Evolutionary conservation across 129 eudicot species (phyloP).

Genomic region (Dittrichia graveolens): DNA sequence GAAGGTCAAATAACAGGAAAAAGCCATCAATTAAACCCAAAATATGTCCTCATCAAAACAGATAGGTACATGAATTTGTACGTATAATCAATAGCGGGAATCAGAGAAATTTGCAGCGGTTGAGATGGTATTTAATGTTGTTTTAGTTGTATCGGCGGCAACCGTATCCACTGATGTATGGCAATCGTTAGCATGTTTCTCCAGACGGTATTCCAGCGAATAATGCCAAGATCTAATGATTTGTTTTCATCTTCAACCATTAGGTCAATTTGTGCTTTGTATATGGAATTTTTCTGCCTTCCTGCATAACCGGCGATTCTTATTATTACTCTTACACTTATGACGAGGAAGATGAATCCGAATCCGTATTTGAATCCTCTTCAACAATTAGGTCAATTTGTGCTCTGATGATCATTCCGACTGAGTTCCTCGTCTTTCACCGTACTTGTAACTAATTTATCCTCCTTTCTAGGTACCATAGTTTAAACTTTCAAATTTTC

Average conservation of each 20-base stretch:
- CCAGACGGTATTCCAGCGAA: constrained; percentile 37
- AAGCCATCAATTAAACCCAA: constrained; percentile 17
- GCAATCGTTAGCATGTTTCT: constrained; percentile 47
- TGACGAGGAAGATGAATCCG: constrained; percentile 24
- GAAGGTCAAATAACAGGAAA: background rate
- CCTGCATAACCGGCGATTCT: constrained; percentile 35
- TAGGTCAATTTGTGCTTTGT: constrained; percentile 43
- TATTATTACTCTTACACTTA: constrained; percentile 22
- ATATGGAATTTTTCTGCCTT: constrained; percentile 53
- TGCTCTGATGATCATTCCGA: constrained; percentile 43
- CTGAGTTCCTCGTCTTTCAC: constrained; percentile 6
- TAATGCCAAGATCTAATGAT: constrained; percentile 46
- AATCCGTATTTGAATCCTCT: constrained; percentile 27
- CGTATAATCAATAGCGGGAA: background rate
- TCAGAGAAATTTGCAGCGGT: constrained; percentile 5
- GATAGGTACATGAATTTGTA: constrained; percentile 21
- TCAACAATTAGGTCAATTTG: constrained; percentile 30
- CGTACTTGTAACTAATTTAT: constrained; percentile 4
- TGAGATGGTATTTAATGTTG: constrained; percentile 54
- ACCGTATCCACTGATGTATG: constrained; percentile 44
- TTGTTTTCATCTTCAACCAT: constrained; percentile 53
- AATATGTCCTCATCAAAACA: background rate
- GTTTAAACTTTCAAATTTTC: background rate
- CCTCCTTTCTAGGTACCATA: background rate
- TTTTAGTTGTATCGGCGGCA: constrained; percentile 44